Evolutionary conservation across 2,329 filamentous ascomycete species (phyloP).

Genomic region (Aspergillus spinulosporus): DNA sequence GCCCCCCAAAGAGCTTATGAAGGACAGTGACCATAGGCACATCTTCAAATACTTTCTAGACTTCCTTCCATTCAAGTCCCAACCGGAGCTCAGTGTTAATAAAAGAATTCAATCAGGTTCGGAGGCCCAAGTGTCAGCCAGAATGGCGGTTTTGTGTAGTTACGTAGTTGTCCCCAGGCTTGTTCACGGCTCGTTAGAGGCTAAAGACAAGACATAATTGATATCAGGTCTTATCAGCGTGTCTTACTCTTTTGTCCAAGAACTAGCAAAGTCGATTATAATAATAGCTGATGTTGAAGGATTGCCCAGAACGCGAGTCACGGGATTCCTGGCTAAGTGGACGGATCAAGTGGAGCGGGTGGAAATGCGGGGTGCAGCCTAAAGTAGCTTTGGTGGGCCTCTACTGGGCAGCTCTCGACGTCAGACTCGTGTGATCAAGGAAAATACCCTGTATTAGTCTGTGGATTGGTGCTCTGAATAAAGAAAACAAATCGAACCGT

Average conservation of each 20-base stretch:
- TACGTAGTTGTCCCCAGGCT: neutral
- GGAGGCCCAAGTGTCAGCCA: too few relatives aligned
- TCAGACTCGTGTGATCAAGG: constrained; percentile 34
- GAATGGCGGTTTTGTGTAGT: too few relatives aligned
- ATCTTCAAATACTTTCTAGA: too few relatives aligned
- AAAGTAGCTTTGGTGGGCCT: constrained; percentile 27
- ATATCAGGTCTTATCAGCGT: neutral
- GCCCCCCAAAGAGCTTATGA: too few relatives aligned
- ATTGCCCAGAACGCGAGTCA: neutral
- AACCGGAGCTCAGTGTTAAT: too few relatives aligned
- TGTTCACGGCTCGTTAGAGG: neutral
- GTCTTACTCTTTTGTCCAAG: neutral
- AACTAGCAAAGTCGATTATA: too few relatives aligned
- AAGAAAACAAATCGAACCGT: too few relatives aligned
- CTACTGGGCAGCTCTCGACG: constrained; percentile 26
- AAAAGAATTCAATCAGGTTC: too few relatives aligned
- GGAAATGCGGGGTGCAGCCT: constrained; percentile 41
- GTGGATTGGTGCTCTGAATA: neutral
- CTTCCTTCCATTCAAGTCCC: too few relatives aligned
- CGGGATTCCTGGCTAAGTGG: neutral
- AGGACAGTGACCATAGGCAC: too few relatives aligned
- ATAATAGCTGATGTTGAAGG: too few relatives aligned
- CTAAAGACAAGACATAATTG: too few relatives aligned
- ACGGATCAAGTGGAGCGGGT: constrained; percentile 23
- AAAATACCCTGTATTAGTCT: neutral